These are phyloP conservation scores for Saposhnikovia divaricata DNA, from an alignment of 129 eudicot species.

Conservation along the genomic window DNA sequence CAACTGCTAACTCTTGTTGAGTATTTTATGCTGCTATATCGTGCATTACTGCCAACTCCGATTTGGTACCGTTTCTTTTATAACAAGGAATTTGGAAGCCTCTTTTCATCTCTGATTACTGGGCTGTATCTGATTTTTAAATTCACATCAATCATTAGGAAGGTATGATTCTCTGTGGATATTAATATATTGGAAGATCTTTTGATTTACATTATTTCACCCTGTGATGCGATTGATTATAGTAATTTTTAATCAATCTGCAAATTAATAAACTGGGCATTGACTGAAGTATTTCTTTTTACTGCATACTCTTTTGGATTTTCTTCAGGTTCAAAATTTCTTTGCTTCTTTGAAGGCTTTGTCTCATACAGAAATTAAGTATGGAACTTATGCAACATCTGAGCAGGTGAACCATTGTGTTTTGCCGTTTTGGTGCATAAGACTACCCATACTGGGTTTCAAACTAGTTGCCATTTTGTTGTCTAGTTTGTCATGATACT, in stretches of 20 bases:
- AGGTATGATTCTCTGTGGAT: slow-evolving; percentile 24
- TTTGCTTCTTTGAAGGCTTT: slow-evolving; percentile 64
- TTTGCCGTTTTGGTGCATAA: neutral
- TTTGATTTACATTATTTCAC: no score
- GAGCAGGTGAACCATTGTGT: slow-evolving; percentile 46
- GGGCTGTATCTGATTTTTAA: slow-evolving; percentile 74
- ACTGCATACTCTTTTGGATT: neutral
- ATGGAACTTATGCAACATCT: slow-evolving; percentile 71
- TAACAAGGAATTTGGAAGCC: slow-evolving; percentile 79
- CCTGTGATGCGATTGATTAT: neutral
- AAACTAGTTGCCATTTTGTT: neutral
- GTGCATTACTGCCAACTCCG: slow-evolving; percentile 73
- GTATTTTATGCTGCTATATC: slow-evolving; percentile 59
- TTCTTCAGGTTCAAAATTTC: slow-evolving; percentile 60
- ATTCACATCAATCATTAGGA: slow-evolving; percentile 64
- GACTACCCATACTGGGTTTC: neutral
- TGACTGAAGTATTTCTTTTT: neutral
- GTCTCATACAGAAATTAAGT: slow-evolving; percentile 64
- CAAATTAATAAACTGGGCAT: neutral
- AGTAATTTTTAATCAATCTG: neutral
- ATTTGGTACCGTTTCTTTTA: slow-evolving; percentile 84
- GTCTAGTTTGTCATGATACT: neutral
- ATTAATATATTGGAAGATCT: neutral
- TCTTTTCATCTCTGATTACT: slow-evolving; percentile 69
- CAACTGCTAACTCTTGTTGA: slow-evolving; percentile 78